Base-by-base conservation (phyloP, 2,329 filamentous ascomycete genomes). In the Huntiella omanensis region DNA sequence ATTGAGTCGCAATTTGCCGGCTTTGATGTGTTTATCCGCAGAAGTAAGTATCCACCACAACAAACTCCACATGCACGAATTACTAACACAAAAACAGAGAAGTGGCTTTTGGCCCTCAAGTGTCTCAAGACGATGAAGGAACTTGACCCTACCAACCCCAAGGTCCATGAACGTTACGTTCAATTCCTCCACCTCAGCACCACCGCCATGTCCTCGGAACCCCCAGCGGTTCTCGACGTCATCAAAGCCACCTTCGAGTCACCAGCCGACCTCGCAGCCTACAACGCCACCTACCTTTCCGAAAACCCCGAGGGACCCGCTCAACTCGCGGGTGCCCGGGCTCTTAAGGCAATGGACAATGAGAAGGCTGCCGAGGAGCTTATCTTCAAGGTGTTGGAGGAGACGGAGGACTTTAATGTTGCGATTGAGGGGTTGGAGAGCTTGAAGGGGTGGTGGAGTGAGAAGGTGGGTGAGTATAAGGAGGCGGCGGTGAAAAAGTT, bases 1-100 rank as follows among this genome's bases (percentile, higher is more conserved):
- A 73, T 93, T 41, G 77, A 91, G 51, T 83, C 75, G 16, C 91
- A 98, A 62, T 71, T 79, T 53, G 75, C 80, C 45, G 91, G 86
- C 4, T 96, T 95, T 55, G 87, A 96, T 64, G 80, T 98, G 13
- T 87, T 84, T 58, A 69, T 92, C 50, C 73, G 86, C 57, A 73
- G 80, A 66, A 77, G 86, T 93, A 74, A 69, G 78, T 65, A 17
- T 15, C 12, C 12, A 2, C 22, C 4, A 28, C 7, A 28, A 28
- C 6, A 28, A 28, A 28, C 8, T 28, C 22, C 6, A 28, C 7
- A 8, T 8, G n/a, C 13, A 4, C 17, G 8, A 15, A 13, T 5
- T 8, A 41, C 32, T 12, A 5, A 19, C 22, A 7, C 22, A 1
- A 7, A 8, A 28, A 38, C 55, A 88, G 87, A 77, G 58, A 95